Percentiles rank a stretch among this genome's conserved stretches.
phyloP scores from a whole-genome alignment of 495 filamentous ascomycete genomes.

The Sporormia fimetaria region DNA sequence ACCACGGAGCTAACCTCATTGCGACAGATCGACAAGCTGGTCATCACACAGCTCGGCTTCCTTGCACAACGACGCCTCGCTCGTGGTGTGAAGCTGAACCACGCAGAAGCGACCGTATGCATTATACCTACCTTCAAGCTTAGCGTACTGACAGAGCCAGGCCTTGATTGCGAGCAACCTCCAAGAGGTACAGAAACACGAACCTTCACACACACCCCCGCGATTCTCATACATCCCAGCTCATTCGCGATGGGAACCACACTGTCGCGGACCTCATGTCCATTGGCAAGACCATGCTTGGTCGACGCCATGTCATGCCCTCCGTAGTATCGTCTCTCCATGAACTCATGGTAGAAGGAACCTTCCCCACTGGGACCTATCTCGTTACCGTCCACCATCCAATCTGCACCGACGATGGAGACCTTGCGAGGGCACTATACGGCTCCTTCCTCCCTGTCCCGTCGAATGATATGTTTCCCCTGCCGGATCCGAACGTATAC shows the following conservation, averaged over 20 bases:
- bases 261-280: conserved; percentile 87
- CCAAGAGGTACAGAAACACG: conserved; percentile 54
- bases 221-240: conserved; percentile 34
- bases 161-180: conserved; percentile 83
- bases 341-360: conserved; percentile 89
- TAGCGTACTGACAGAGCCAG: conserved; percentile 34
- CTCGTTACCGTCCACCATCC: conserved; percentile 92
- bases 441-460: conserved; percentile 87
- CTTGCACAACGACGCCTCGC: conserved; percentile 85
- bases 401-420: conserved; percentile 75
- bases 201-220: background rate
- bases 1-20: conserved; percentile 7
- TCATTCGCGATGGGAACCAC: conserved; percentile 94
- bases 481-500: conserved; percentile 49
- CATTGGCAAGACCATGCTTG: conserved; percentile 82
- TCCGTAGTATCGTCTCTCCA: conserved; percentile 62
- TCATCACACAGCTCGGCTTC: conserved; percentile 78
- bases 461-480: conserved; percentile 46
- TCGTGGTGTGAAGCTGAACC: conserved; percentile 79
- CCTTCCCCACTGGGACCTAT: conserved; percentile 82
- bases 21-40: conserved; percentile 84
- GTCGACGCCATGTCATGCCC: conserved; percentile 84
- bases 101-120: conserved; percentile 77
- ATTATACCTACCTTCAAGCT: conserved; percentile 1
- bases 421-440: conserved; percentile 77